Evolutionary conservation across 768 basidiomycete genomes (phyloP), one percentile per base, ranked within the genome.

Genomic region (Sarcodon sp.): DNA sequence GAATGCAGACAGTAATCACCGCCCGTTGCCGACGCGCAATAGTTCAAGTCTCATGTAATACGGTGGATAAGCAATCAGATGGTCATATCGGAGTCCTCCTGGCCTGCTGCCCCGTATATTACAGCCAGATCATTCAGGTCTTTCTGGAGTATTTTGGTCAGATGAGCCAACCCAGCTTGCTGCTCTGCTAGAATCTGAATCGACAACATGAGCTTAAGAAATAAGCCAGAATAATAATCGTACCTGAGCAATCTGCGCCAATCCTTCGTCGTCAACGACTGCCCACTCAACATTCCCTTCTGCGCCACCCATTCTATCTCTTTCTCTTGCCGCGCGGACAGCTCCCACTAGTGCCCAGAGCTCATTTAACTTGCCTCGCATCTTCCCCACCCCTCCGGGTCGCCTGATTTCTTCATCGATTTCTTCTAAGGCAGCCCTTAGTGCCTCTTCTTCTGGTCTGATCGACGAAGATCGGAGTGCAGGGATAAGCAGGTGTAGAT

Each of bases 231-330:
- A n/a, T 27, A 45, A 31, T 51, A 50, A 43, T 58, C 69, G 13
- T 50, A 85, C 86, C 73, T 84, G 80, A 3, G 80, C 69, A 48
- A 92, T 79, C 60, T 86, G 79, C 43, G 76, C 69, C 48, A 92
- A 64, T 1, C 88, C 88, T 1, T 88, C 86, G 57, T 87, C 85
- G 59, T 92, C 89, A 3, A 86, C 83, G n/a, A 90, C 85, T 0
- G 79, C 75, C 87, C 87, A 89, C 55, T 80, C 83, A 7, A 72
- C 70, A 27, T 59, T 61, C 1, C 69, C 70, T 12, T 69, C 71
- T 10, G 57, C 55, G 32, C 62, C 64, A 16, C 58, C 62, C 51
- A 72, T 70, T 50, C 67, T 62, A 43, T 69, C 72, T 37, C 69
- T 63, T 56, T 82, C 79, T 54, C 72, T 65, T 27, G 76, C 71